Evolutionary conservation across 176 grass and related monocot genomes (phyloP), one percentile per base, ranked within the genome.

Genomic region (Cymbopogon citratus): DNA sequence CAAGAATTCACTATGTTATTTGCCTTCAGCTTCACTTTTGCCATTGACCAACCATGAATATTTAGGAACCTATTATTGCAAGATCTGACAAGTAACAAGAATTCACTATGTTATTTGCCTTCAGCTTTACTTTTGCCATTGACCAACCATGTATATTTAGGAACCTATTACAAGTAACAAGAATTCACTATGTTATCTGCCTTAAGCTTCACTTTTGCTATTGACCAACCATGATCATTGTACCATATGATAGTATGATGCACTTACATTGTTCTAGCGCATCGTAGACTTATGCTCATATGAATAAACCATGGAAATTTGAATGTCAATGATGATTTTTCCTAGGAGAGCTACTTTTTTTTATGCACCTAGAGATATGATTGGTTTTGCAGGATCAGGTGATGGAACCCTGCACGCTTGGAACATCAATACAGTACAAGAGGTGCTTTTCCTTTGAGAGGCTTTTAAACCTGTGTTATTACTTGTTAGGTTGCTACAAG

Each of bases 371-470:
- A n/a, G n/a, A n/a, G 34, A 68, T 83, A 19, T 77, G 8, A 7
- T 87, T 85, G 33, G 41, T 87, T 79, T 94, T 81, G 56, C 79
- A 99, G 96, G 93, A 81, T 99, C 93, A 38, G 96, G 91, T 90
- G 96, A 99, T 67, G 96, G 96, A 67, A 99, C 89, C 61, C 81
- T 99, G 89, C 96, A 95, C 78, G 96, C 92, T 86, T 99, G 96
- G 96, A 93, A 85, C 75, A 99, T 99, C 85, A 89, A 85, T 69
- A 88, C 79, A 85, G 74, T 86, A 83, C 92, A 93, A 54, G 92
- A 99, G 87, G 92, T 98, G 80, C 31, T 12, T 82, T 90, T 79
- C 27, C 25, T 82, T 77, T 43, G 62, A 52, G 7, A 68, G 59
- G 12, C 19, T 63, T 77, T 45, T 40, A 60, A 26, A n/a, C n/a